Conservation (phyloP, 2,329 filamentous ascomycete genomes). For the Fusarium abutilonis region DNA sequence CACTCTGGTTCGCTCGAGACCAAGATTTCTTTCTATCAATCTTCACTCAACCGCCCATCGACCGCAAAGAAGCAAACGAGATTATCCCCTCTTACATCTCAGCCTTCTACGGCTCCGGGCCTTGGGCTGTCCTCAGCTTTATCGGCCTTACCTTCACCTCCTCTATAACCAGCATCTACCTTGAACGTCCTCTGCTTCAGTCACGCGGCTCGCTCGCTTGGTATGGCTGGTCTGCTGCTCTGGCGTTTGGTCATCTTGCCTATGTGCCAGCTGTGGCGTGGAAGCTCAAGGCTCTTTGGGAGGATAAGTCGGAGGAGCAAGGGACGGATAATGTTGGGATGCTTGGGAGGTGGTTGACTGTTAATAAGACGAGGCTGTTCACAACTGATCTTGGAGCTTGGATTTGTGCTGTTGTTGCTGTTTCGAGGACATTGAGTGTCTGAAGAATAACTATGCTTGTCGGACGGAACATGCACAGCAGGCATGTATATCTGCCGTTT, state of each 20-base stretch:
- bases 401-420: constrained; percentile 48
- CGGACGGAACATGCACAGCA: neutral
- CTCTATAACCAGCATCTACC: constrained; percentile 43
- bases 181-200: constrained; percentile 37
- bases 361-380: constrained; percentile 47
- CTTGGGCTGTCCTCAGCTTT: constrained; percentile 49
- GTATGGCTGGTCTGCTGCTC: constrained; percentile 48
- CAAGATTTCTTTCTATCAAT: constrained; percentile 55
- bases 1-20: constrained; percentile 57
- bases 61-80: constrained; percentile 46
- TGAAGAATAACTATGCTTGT: neutral
- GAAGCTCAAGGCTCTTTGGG: constrained; percentile 46
- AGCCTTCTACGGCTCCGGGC: constrained; percentile 52
- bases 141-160: constrained; percentile 50
- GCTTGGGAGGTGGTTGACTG: constrained; percentile 47
- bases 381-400: constrained; percentile 51
- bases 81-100: constrained; percentile 57
- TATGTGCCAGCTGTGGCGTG: constrained; percentile 50
- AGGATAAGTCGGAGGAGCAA: constrained; percentile 35
- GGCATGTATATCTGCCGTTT: neutral
- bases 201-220: constrained; percentile 44
- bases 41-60: constrained; percentile 47
- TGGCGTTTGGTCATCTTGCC: constrained; percentile 48
- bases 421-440: constrained; percentile 41
- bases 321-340: constrained; percentile 45